Evolutionary conservation across 2,329 filamentous ascomycete genomes (phyloP).

Genomic region (Fusarium sp.): DNA sequence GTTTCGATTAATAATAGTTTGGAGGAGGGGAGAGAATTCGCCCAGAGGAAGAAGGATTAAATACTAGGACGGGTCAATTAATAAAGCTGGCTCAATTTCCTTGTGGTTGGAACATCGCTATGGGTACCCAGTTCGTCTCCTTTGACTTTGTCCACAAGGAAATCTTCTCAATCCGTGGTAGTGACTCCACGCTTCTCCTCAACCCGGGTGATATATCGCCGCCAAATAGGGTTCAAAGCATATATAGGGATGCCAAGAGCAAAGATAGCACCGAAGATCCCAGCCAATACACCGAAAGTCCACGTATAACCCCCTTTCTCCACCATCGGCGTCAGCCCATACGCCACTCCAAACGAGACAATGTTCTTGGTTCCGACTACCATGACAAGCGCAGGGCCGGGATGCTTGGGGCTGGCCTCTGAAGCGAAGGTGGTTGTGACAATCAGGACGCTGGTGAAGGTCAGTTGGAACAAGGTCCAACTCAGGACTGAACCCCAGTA

Average conservation of each 20-base stretch:
- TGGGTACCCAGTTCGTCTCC: too few species aligned
- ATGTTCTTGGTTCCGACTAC: slow-evolving; percentile 21
- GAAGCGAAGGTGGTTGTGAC: slow-evolving; percentile 13
- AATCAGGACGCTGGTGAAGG: slow-evolving; percentile 16
- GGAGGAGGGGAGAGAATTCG: too few species aligned
- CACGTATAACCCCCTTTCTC: slow-evolving; percentile 2
- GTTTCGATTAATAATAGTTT: not conserved
- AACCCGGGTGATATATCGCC: too few species aligned
- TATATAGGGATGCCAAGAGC: slow-evolving; percentile 35
- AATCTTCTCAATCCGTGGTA: too few species aligned
- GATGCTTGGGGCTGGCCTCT: slow-evolving; percentile 14
- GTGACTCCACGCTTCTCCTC: too few species aligned
- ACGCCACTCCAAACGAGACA: slow-evolving; percentile 12
- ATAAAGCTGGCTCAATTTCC: too few species aligned
- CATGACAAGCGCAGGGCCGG: slow-evolving; percentile 15
- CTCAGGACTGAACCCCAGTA: slow-evolving; percentile 9
- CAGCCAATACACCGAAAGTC: slow-evolving; percentile 13
- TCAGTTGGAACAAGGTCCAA: slow-evolving; percentile 15
- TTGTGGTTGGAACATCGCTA: too few species aligned
- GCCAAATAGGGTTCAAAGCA: slow-evolving; percentile 23
- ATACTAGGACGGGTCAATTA: too few species aligned
- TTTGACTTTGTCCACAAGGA: too few species aligned
- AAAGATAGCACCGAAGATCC: slow-evolving; percentile 33
- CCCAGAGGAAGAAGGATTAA: too few species aligned
- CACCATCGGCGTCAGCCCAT: slow-evolving; percentile 18